phyloP scores from a whole-genome alignment of 495 filamentous ascomycete species.

The Letharia columbiana region DNA sequence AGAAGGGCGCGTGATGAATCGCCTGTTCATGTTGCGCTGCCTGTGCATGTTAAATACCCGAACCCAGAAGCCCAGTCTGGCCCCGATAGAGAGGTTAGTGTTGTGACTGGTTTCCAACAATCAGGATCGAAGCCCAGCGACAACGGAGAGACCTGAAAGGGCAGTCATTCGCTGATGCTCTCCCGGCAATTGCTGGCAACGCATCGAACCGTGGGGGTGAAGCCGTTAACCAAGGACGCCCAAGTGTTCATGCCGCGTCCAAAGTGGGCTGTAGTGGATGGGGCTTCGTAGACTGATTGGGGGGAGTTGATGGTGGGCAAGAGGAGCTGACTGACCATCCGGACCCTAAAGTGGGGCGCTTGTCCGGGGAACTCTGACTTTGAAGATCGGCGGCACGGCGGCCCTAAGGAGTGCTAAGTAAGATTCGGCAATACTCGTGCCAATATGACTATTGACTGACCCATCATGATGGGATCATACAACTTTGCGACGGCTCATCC shows the following conservation, averaged over 20 bases:
- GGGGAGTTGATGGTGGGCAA: not conserved
- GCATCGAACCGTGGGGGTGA: slow-evolving; percentile 7
- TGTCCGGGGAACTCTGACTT: not conserved
- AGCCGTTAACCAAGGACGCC: not conserved
- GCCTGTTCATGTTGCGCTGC: not conserved
- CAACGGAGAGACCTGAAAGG: not conserved
- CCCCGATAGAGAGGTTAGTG: slow-evolving; percentile 2
- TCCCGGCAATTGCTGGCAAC: slow-evolving; percentile 2
- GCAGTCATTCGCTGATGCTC: not conserved
- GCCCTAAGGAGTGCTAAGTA: not conserved
- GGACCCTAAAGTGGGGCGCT: slow-evolving; percentile 1
- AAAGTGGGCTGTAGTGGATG: not conserved
- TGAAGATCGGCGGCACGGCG: slow-evolving; percentile 4
- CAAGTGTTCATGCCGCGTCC: not conserved
- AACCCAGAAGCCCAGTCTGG: not conserved
- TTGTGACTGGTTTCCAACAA: not conserved
- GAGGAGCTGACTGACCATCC: not conserved
- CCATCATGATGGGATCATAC: not conserved
- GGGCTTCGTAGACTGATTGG: not conserved
- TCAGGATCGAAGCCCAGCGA: not conserved
- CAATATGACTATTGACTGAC: not conserved
- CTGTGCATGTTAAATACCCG: slow-evolving; percentile 6
- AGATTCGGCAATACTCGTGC: slow-evolving; percentile 3
- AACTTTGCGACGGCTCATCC: not conserved
- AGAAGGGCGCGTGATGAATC: not conserved